Evolutionary conservation across 768 basidiomycete species (phyloP).

Genomic region (Mycena sanguinolenta): DNA sequence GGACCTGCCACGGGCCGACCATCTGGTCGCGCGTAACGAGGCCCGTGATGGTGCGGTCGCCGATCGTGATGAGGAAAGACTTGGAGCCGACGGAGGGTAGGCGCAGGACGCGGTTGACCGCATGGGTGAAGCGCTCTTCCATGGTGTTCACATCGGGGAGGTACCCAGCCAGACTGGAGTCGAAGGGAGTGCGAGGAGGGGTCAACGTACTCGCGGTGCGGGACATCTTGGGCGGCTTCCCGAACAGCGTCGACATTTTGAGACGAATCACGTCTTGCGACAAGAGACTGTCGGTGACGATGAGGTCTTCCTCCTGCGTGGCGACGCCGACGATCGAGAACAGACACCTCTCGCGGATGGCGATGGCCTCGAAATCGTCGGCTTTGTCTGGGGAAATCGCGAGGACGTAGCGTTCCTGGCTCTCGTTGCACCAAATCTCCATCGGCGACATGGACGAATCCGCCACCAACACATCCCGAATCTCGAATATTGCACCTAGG

Average conservation of each 20-base stretch:
- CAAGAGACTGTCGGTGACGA: slow-evolving; percentile 93
- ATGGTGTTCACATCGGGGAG: slow-evolving; percentile 60
- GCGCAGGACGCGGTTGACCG: slow-evolving; percentile 85
- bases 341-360: slow-evolving; percentile 91
- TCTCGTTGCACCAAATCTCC: too few species aligned
- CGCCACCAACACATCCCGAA: slow-evolving; percentile 85
- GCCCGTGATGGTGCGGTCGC: slow-evolving; percentile 94
- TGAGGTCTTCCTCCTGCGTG: slow-evolving; percentile 82
- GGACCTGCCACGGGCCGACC: slow-evolving; percentile 96
- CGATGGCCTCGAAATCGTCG: slow-evolving; percentile 90
- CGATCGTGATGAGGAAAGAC: slow-evolving; percentile 98
- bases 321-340: slow-evolving; percentile 92
- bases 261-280: slow-evolving; percentile 55
- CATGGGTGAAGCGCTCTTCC: slow-evolving; percentile 67
- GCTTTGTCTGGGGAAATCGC: slow-evolving; percentile 80
- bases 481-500: not conserved
- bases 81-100: slow-evolving; percentile 96
- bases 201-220: slow-evolving; percentile 67
- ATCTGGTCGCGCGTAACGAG: slow-evolving; percentile 92
- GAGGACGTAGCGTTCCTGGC: slow-evolving; percentile 74
- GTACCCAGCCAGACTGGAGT: slow-evolving; percentile 76
- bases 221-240: slow-evolving; percentile 94
- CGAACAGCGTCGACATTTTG: slow-evolving; percentile 93
- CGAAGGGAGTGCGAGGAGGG: slow-evolving; percentile 66
- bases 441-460: slow-evolving; percentile 66